Conservation (phyloP, 2,329 filamentous ascomycete genomes). For the Aspergillus niger region DNA sequence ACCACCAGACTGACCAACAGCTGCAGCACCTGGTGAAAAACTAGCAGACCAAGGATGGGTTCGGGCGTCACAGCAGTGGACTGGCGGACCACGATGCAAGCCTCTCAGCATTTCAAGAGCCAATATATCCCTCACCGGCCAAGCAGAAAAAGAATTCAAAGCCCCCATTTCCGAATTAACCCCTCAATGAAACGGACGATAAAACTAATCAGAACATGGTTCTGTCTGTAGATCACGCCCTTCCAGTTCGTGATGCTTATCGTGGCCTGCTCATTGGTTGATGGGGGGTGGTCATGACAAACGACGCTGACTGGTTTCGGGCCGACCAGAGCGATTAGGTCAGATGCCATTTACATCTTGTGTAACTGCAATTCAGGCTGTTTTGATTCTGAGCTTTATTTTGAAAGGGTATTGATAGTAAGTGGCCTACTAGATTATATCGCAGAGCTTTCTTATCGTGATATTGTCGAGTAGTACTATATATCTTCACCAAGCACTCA, state of each 20-base stretch:
- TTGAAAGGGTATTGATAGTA: too few relatives aligned
- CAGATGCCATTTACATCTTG: too few relatives aligned
- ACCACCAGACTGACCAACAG: background rate
- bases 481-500: too few relatives aligned
- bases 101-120: background rate
- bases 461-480: too few relatives aligned
- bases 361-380: too few relatives aligned
- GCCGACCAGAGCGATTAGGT: conserved; percentile 4
- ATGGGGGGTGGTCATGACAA: conserved; percentile 29
- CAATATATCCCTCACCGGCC: conserved; percentile 6
- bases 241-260: conserved; percentile 28
- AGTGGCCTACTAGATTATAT: too few relatives aligned
- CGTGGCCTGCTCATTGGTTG: conserved; percentile 29
- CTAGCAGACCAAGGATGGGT: background rate
- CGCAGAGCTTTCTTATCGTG: too few relatives aligned
- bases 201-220: conserved; percentile 2
- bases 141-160: background rate
- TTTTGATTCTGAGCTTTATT: too few relatives aligned
- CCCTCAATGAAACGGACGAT: conserved; percentile 3
- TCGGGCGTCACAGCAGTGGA: background rate
- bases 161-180: conserved; percentile 1
- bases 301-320: conserved; percentile 34
- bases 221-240: conserved; percentile 1
- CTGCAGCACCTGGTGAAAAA: background rate
- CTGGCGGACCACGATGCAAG: background rate